phyloP scores from a whole-genome alignment of 179 eudicot genomes.

The Sideroxylon spinosum region DNA sequence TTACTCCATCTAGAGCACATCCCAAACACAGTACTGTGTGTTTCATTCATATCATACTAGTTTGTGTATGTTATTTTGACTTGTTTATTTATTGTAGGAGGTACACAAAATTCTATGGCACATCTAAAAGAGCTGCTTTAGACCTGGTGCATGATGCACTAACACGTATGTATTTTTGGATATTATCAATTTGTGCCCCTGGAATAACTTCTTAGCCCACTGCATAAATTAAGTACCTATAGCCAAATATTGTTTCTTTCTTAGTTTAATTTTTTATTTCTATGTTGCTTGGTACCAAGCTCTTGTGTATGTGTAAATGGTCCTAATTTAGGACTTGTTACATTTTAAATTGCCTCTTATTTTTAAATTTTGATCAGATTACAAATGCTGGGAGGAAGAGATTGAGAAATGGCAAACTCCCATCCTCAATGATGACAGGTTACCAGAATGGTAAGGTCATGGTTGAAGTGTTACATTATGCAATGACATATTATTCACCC shows the following conservation, averaged over 20 bases:
- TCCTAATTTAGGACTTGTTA: too few species aligned
- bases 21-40: too few species aligned
- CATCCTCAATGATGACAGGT: conserved; percentile 67
- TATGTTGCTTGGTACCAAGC: too few species aligned
- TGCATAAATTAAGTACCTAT: background rate
- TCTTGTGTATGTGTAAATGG: too few species aligned
- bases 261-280: too few species aligned
- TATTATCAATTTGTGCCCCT: background rate
- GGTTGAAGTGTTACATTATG: too few species aligned
- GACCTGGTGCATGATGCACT: conserved; percentile 80
- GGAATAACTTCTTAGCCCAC: background rate
- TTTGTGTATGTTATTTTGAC: background rate
- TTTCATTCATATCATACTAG: background rate
- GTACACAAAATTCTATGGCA: conserved; percentile 87
- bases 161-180: conserved; percentile 51
- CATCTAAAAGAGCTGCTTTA: conserved; percentile 73
- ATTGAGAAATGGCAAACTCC: conserved; percentile 98
- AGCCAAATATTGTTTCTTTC: background rate
- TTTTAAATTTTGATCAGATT: conserved; percentile 46
- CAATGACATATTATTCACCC: too few species aligned
- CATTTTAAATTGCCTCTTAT: conserved; percentile 11
- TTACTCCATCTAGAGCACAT: too few species aligned
- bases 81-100: conserved; percentile 50
- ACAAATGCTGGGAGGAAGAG: conserved; percentile 96
- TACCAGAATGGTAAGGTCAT: conserved; percentile 85